Conservation (phyloP, 352 stramenopile genomes). For the Aphanomyces stellatus region DNA sequence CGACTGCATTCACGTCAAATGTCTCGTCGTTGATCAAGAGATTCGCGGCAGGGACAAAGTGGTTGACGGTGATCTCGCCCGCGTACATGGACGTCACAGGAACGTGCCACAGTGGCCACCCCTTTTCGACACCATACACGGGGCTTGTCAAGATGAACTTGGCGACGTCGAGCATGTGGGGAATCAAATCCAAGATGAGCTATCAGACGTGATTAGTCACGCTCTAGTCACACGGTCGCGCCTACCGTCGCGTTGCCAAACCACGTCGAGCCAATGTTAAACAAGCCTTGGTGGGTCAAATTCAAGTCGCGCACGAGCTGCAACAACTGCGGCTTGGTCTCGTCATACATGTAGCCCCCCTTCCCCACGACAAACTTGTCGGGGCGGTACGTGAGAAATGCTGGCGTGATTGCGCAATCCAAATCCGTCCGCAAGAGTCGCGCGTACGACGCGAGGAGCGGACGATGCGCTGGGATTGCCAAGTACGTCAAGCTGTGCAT, state of each 20-base stretch:
- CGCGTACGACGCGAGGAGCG: background rate
- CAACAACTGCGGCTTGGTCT: background rate
- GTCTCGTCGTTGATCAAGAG: background rate
- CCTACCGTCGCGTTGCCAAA: background rate
- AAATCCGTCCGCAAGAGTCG: background rate
- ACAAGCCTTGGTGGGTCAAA: background rate
- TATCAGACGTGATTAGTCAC: background rate
- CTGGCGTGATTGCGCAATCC: background rate
- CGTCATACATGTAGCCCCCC: background rate
- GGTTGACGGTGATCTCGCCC: background rate
- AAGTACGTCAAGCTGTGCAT: background rate
- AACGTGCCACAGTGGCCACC: background rate
- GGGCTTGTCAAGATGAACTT: background rate
- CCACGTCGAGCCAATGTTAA: background rate
- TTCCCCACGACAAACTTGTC: background rate
- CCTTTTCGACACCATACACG: background rate
- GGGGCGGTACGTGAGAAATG: background rate
- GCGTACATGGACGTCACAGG: background rate
- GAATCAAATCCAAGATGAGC: background rate
- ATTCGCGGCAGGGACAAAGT: background rate
- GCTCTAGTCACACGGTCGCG: background rate
- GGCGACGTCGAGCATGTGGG: background rate
- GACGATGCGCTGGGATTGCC: background rate
- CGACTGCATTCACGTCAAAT: background rate
- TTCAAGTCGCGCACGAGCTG: background rate